Evolutionary conservation across 306 rosid genomes (phyloP).

Genomic region (Prosopis cineraria): DNA sequence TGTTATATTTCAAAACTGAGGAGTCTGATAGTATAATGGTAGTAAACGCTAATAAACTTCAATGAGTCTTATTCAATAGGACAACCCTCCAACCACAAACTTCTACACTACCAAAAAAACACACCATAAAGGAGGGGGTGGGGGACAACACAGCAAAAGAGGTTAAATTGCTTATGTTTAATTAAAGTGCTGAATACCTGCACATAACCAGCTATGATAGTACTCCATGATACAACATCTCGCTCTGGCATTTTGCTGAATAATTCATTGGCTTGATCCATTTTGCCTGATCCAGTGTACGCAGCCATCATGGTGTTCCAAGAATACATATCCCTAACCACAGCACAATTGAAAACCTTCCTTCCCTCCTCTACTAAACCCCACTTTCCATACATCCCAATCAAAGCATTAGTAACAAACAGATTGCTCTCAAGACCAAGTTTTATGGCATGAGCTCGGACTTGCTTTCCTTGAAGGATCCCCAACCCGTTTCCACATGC

Average conservation of each 20-base stretch:
- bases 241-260: constrained; percentile 57
- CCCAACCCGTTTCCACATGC: constrained; percentile 62
- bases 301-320: constrained; percentile 71
- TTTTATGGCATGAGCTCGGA: constrained; percentile 52
- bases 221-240: constrained; percentile 74
- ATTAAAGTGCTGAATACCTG: constrained; percentile 48
- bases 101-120: background rate
- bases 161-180: background rate
- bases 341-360: constrained; percentile 50
- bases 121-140: background rate
- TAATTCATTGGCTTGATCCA: constrained; percentile 48
- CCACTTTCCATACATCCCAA: constrained; percentile 62
- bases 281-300: constrained; percentile 46
- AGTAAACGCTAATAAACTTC: background rate
- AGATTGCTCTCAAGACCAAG: constrained; percentile 57
- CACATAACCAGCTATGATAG: constrained; percentile 69
- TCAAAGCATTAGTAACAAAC: constrained; percentile 63
- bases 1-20: background rate
- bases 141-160: background rate
- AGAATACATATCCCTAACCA: constrained; percentile 54
- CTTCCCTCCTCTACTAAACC: constrained; percentile 47
- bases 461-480: constrained; percentile 55
- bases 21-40: background rate
- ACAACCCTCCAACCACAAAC: constrained; percentile 11
- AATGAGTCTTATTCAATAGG: background rate